A percentile compares a stretch with the other conserved stretches of the same genome.
Conservation (phyloP, 345 rosid species). For the Salix koriyanagi region DNA sequence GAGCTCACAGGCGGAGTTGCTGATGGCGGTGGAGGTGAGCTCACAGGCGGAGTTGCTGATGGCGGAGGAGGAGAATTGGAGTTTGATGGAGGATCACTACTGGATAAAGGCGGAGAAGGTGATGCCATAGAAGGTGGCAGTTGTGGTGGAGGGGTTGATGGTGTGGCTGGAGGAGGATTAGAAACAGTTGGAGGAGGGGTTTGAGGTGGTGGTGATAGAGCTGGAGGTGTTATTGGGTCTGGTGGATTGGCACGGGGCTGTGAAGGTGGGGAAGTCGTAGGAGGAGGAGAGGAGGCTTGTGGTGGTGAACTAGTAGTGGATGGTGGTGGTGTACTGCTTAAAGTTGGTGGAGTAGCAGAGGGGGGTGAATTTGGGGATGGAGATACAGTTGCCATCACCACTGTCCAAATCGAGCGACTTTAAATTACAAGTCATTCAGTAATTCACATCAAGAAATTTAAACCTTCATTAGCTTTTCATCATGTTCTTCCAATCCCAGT, state of each 20-base stretch:
- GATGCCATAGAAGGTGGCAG: constrained; percentile 16
- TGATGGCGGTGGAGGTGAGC: background rate
- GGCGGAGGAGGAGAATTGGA: background rate
- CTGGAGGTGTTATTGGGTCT: constrained; percentile 28
- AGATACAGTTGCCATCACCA: constrained; percentile 55
- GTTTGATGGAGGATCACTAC: background rate
- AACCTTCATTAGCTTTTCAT: background rate
- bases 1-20: constrained; percentile 5
- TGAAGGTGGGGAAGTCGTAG: constrained; percentile 19
- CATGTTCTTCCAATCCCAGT: background rate
- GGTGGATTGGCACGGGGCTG: constrained; percentile 36
- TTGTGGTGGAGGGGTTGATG: constrained; percentile 5
- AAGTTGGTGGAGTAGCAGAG: constrained; percentile 42
- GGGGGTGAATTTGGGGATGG: constrained; percentile 55
- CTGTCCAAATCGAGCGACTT: constrained; percentile 2
- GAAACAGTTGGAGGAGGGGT: constrained; percentile 18
- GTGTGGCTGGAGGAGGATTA: constrained; percentile 14
- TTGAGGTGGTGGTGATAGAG: constrained; percentile 26
- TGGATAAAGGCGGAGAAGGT: constrained; percentile 7
- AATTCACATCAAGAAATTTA: constrained; percentile 16
- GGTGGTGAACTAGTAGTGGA: constrained; percentile 28
- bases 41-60: constrained; percentile 5
- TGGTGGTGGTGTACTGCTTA: constrained; percentile 19
- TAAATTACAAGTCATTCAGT: background rate
- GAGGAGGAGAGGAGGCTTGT: constrained; percentile 25